phyloP scores from a whole-genome alignment of 495 filamentous ascomycete species.

The Aspergillus bridgeri region DNA sequence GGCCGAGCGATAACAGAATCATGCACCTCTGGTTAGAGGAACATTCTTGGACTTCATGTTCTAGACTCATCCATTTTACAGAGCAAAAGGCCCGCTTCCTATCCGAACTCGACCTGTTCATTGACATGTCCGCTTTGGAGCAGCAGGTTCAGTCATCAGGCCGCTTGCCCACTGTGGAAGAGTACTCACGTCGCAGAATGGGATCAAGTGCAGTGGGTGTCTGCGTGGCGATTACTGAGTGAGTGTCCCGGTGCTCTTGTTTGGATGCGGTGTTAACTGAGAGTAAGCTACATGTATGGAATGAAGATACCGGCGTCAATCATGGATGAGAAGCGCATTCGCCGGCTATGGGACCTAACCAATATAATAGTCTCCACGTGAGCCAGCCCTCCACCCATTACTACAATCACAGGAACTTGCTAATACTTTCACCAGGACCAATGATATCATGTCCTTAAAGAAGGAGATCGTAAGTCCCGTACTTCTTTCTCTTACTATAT shows the following conservation, averaged over 20 bases:
- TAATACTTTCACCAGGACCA: no score
- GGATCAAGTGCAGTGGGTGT: not conserved
- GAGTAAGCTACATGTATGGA: not conserved
- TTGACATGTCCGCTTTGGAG: not conserved
- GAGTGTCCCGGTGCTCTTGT: not conserved
- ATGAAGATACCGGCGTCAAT: no score
- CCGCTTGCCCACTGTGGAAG: not conserved
- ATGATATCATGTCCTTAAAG: no score
- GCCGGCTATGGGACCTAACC: no score
- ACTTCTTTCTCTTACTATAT: no score
- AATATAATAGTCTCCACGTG: no score
- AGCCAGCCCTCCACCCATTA: no score
- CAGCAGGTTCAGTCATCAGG: not conserved
- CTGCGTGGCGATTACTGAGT: not conserved
- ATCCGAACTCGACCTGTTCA: not conserved
- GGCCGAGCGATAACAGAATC: not conserved
- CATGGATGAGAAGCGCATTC: no score
- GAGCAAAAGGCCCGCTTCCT: not conserved
- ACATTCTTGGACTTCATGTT: not conserved
- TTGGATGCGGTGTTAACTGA: not conserved
- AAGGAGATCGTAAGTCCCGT: no score
- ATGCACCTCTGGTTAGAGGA: not conserved
- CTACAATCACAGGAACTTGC: no score
- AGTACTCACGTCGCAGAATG: slow-evolving; percentile 1
- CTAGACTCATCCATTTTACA: not conserved